Evolutionary conservation across 441 rosid species (phyloP), one percentile per base, ranked within the genome.

Genomic region (Geranium incanum): DNA sequence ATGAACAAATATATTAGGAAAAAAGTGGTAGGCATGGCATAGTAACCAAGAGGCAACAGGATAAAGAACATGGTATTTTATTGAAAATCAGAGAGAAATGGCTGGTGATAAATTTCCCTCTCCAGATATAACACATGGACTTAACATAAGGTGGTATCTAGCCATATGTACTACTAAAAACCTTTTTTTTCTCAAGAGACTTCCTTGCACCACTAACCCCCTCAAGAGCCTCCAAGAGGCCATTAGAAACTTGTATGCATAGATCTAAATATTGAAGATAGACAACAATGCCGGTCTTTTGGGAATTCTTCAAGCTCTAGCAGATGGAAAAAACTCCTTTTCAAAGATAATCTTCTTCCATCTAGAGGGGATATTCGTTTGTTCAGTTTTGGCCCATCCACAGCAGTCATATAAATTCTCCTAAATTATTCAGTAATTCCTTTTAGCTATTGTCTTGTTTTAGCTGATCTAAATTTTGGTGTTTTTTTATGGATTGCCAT

Each of bases 241-340:
- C 33, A 59, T 18, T 59, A 59, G 3, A 18, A 9, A 16, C 4
- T 8, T 59, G 64, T 19, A 6, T 7, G 18, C 33, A 21, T 18
- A 59, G 19, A 59, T 59, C 28, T 59, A 59, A 59, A 8, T 16
- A 28, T 18, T 59, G 4, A 59, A 18, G 65, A 59, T 39, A 45
- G 6, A 45, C 55, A 45, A 45, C 55, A 45, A 45, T 15, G 15
- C 62, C 62, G 55, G 23, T 12, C 68, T 55, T 55, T 68, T 21
- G 50, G 62, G 66, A 45, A 13, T 62, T 52, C 64, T 50, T 69
- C 64, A 69, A 69, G 71, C 71, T 48, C 64, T 50, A 69, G 63
- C 64, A 50, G 64, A 68, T 68, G 70, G 59, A 48, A 68, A 39
- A 68, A 68, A 68, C 59, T 19, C 4, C n/a, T 68, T 43, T 68